Evolutionary conservation across 2,329 filamentous ascomycete genomes (phyloP).

Genomic region (Stagonosporopsis cucurbitacearum): DNA sequence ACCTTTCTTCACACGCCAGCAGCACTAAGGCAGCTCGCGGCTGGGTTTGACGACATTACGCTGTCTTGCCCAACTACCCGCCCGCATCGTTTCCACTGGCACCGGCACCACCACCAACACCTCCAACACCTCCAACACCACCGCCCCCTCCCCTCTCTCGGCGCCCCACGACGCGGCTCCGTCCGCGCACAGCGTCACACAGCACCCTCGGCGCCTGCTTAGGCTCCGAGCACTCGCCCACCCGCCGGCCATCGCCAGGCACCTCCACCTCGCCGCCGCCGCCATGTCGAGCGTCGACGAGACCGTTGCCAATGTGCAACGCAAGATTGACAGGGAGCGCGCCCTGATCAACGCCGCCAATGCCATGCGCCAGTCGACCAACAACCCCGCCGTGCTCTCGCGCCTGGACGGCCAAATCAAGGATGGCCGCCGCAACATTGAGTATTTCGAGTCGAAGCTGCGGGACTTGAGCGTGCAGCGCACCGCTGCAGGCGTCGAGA

Average conservation of each 20-base stretch:
- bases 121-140: constrained; percentile 9
- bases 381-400: constrained; percentile 89
- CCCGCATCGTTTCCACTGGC: constrained; percentile 27
- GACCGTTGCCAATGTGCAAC: constrained; percentile 79
- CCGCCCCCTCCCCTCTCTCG: background rate
- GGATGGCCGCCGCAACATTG: constrained; percentile 89
- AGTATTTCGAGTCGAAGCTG: constrained; percentile 94
- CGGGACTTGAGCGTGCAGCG: constrained; percentile 84
- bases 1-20: constrained; percentile 28
- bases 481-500: constrained; percentile 70
- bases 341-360: constrained; percentile 92
- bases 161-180: constrained; percentile 17
- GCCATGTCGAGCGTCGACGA: constrained; percentile 66
- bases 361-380: constrained; percentile 93
- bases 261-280: constrained; percentile 41
- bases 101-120: constrained; percentile 8
- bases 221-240: constrained; percentile 30
- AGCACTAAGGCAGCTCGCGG: constrained; percentile 31
- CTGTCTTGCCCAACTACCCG: constrained; percentile 19
- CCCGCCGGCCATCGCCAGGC: constrained; percentile 35
- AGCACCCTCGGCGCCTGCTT: constrained; percentile 31
- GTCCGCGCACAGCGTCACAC: constrained; percentile 17
- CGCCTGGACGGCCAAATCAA: constrained; percentile 93
- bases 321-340: constrained; percentile 98
- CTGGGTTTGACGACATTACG: constrained; percentile 37